Evolutionary conservation across 192 early-diverging fungal species (phyloP), one percentile per base, ranked within the genome.

Genomic region (Backusella westeae): DNA sequence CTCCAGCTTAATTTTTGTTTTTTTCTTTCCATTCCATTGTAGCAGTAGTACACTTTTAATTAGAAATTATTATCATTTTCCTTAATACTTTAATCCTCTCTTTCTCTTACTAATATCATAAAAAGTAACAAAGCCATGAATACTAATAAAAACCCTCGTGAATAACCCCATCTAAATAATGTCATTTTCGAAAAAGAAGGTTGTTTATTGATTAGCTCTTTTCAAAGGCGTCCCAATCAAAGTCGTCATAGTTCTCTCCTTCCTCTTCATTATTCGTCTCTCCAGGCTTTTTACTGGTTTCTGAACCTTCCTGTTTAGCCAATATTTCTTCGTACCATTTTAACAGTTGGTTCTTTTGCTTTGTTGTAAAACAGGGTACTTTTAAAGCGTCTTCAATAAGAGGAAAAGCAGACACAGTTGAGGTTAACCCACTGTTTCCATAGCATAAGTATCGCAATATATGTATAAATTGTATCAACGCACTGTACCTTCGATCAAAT

Each of bases 341-440:
- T 26, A 82, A 75, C 17, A 82, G 34, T 21, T 72, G 71, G 10
- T 29, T 70, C 41, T 82, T 82, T 65, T 82, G 81, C 53, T 77
- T 82, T n/a, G 79, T 77, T n/a, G 81, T 82, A 56, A 81, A 82
- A 46, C 78, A 82, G 34, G 81, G 78, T 14, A 82, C 81, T 38
- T 82, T 82, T 4, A 82, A 77, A 14, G 81, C 81, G 49, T 82
- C 81, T 53, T 82, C 81, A 63, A 82, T 82, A 17, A 82, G 73
- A 63, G 81, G 75, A 70, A 81, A 77, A 5, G 79, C 73, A 32
- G 77, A 73, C 9, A 68, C 21, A 14, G 29, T 36, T 21, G 34
- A 26, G 1, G 19, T 36, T 6, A 26, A 35, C 1, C 19, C 71
- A 52, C 71, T 72, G 36, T 23, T 29, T 6, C 36, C 19, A 26